These are phyloP conservation scores for Thalassiosira ordinaria DNA, from an alignment of 352 stramenopile species.

Conservation along the genomic window DNA sequence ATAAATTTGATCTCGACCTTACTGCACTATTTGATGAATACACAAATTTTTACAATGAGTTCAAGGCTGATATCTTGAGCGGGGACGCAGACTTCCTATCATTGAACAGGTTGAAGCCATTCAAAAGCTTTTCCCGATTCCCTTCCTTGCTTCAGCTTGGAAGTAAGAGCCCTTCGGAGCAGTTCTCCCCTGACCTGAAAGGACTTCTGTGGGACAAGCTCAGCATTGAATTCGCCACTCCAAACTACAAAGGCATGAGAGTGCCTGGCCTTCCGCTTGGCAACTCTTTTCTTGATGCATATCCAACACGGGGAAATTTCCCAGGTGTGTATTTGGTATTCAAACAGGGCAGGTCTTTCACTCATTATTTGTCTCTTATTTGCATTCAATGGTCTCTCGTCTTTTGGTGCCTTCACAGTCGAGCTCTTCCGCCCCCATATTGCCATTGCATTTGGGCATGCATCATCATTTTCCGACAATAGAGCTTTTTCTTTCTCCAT, in stretches of 20 bases:
- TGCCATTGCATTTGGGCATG: conserved; percentile 33
- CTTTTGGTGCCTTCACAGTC: no score
- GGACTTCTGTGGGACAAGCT: conserved; percentile 29
- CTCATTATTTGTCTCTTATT: no score
- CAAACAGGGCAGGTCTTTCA: no score
- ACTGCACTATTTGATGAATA: conserved; percentile 20
- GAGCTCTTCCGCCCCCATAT: conserved; percentile 34
- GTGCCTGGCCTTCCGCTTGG: conserved; percentile 32
- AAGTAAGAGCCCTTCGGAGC: conserved; percentile 27
- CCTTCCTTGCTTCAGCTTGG: conserved; percentile 37
- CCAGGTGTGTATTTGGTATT: conserved; percentile 20
- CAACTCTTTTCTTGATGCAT: conserved; percentile 22
- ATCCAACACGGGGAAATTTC: conserved; percentile 18
- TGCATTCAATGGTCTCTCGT: no score
- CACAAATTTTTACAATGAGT: not conserved
- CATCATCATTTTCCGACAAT: conserved; percentile 26
- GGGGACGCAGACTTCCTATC: not conserved
- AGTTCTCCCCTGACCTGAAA: conserved; percentile 16
- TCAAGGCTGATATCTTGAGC: conserved; percentile 19
- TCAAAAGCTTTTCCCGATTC: conserved; percentile 20
- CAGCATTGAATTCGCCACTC: not conserved
- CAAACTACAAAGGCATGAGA: conserved; percentile 26
- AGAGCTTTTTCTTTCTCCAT: conserved; percentile 17
- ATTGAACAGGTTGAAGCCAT: conserved; percentile 33
- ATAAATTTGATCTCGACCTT: conserved; percentile 40